phyloP scores from a whole-genome alignment of 2,329 filamentous ascomycete genomes.

The Fusarium agapanthi region DNA sequence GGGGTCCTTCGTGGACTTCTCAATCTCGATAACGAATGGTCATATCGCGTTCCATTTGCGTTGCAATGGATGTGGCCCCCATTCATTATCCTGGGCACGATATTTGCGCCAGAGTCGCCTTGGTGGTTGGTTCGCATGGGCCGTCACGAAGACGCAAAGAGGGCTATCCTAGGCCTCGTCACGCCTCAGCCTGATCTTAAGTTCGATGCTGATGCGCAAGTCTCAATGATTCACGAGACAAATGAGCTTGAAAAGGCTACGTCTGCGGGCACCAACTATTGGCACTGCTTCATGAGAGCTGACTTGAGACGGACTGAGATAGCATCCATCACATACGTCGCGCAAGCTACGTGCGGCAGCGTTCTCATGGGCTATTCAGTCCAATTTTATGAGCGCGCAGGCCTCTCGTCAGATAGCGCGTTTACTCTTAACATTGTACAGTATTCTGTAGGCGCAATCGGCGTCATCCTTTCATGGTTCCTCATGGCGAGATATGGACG shows the following conservation, averaged over 20 bases:
- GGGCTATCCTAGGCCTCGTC: constrained; percentile 38
- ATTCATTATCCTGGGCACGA: constrained; percentile 52
- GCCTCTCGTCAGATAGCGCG: constrained; percentile 46
- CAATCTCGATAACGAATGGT: constrained; percentile 52
- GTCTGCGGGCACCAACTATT: constrained; percentile 53
- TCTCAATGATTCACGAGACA: constrained; percentile 44
- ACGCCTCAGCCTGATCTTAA: constrained; percentile 23
- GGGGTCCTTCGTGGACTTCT: constrained; percentile 55
- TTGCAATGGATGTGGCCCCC: constrained; percentile 60
- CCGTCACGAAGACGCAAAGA: constrained; percentile 26
- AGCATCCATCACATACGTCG: constrained; percentile 53
- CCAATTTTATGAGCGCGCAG: constrained; percentile 55
- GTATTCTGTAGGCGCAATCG: constrained; percentile 55
- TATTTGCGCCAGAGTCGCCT: constrained; percentile 58
- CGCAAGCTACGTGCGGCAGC: constrained; percentile 51
- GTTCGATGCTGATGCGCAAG: constrained; percentile 36
- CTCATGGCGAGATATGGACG: constrained; percentile 54
- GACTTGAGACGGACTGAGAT: constrained; percentile 58
- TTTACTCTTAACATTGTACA: constrained; percentile 53
- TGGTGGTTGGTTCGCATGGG: constrained; percentile 56
- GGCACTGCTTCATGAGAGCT: constrained; percentile 57
- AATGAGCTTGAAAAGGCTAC: constrained; percentile 55
- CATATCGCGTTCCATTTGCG: constrained; percentile 58
- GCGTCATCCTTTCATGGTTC: constrained; percentile 56
- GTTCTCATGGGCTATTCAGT: constrained; percentile 67